Evolutionary conservation across 192 early-diverging fungal species (phyloP), one percentile per base, ranked within the genome.

Genomic region (Coemansia sp.): DNA sequence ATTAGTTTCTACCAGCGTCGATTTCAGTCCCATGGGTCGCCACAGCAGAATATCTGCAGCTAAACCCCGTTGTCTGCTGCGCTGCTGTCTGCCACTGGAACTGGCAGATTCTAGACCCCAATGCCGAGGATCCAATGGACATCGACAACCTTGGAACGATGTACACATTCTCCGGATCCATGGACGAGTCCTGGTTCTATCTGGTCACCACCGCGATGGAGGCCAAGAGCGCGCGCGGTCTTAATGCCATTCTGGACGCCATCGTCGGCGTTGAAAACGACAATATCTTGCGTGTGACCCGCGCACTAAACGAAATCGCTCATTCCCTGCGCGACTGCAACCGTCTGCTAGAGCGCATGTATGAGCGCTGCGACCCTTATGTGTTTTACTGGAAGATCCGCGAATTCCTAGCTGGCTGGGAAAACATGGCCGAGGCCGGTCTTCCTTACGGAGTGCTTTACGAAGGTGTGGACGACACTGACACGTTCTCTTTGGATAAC

Each of bases 111-210:
- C 75, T 98, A n/a, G 93, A 94, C 57, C 69, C 74, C 20, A 36
- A 72, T 76, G 86, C 89, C 28, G 74, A 91, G 32, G 94, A 90
- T 9, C 88, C 89, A 5, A 86, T 90, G 75, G 87, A 92, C 65
- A 71, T 84, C 9, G 72, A 75, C 71, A 99, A 99, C 83, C 70
- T 99, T 15, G 83, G 91, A 12, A 90, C 92, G 0, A 72, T 95
- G 65, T 85, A 91, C 57, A 96, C 93, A 8, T 95, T 95, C 65
- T 90, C 93, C 5, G 94, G 95, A 14, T 88, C 88, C 35, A 86
- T 90, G 59, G 97, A 99, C 77, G 96, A 99, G 87, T 89, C 91
- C 4, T 99, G 97, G 97, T 99, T 99, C 74, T 97, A 96, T 83
- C 86, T 99, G 34, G 89, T 97, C 57, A 93, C 94, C 9, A 89